A percentile compares a stretch with the other conserved stretches of the same genome.
phyloP scores from a whole-genome alignment of 257 asterid genomes.

The Solanum clarkiae region DNA sequence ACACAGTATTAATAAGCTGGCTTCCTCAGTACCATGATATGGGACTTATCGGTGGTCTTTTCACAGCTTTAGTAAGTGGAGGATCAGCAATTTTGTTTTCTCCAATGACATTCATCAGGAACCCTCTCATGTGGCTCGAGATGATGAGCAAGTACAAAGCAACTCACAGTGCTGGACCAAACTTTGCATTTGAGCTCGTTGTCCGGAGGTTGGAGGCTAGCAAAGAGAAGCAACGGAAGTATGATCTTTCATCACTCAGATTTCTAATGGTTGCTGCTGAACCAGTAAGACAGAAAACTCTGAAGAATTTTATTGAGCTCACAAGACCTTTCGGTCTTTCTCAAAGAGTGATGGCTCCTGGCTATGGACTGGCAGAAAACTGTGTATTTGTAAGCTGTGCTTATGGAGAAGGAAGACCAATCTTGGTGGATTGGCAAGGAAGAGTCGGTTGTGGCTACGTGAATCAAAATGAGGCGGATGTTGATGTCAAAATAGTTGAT shows the following conservation, averaged over 20 bases:
- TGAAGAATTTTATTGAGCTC: slow-evolving; percentile 53
- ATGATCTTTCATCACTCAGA: slow-evolving; percentile 56
- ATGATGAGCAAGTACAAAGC: slow-evolving; percentile 48
- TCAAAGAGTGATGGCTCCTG: slow-evolving; percentile 71
- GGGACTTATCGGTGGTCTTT: slow-evolving; percentile 83
- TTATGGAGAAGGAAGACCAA: slow-evolving; percentile 59
- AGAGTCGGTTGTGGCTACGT: slow-evolving; percentile 63
- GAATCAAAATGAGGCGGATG: slow-evolving; percentile 26
- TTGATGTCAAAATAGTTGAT: slow-evolving; percentile 48
- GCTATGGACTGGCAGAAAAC: slow-evolving; percentile 84
- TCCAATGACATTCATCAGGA: slow-evolving; percentile 71
- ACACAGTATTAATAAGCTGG: slow-evolving; percentile 73
- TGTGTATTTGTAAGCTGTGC: slow-evolving; percentile 76
- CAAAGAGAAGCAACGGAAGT: slow-evolving; percentile 24
- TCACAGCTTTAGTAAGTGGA: slow-evolving; percentile 66
- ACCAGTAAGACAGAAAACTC: slow-evolving; percentile 62
- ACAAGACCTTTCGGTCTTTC: slow-evolving; percentile 56
- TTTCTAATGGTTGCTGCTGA: slow-evolving; percentile 86
- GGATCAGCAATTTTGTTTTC: slow-evolving; percentile 61
- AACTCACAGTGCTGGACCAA: slow-evolving; percentile 88
- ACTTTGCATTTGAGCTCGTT: slow-evolving; percentile 64
- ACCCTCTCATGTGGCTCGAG: slow-evolving; percentile 73
- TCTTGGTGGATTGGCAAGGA: slow-evolving; percentile 80
- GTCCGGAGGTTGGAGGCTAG: slow-evolving; percentile 49
- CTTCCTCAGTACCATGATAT: slow-evolving; percentile 86